Conservation (phyloP, 805 yeast genomes). For the Zygotorulaspora florentina region DNA sequence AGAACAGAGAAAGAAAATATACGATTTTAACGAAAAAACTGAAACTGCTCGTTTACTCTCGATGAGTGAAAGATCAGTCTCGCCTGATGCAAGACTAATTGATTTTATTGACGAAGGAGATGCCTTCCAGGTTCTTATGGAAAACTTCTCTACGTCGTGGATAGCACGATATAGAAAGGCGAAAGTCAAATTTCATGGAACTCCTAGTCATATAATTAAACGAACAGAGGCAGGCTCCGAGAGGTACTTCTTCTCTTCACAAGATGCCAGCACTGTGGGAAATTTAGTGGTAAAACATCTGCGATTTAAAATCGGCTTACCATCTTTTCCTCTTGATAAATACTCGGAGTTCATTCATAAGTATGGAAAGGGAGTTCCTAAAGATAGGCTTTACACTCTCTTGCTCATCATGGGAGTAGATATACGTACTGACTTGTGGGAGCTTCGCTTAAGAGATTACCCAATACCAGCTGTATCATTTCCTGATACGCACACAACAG, state of each 20-base stretch:
- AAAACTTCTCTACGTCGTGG: slow-evolving; percentile 42
- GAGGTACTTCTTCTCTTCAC: slow-evolving; percentile 22
- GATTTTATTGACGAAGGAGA: background rate
- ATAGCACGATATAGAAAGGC: slow-evolving; percentile 34
- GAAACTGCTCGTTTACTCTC: background rate
- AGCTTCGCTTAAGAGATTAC: slow-evolving; percentile 49
- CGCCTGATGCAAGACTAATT: background rate
- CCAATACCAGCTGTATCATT: slow-evolving; percentile 55
- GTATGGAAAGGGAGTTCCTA: slow-evolving; percentile 52
- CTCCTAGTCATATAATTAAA: slow-evolving; percentile 23
- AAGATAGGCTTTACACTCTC: slow-evolving; percentile 48
- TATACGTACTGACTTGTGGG: slow-evolving; percentile 42
- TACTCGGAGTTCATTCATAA: slow-evolving; percentile 36
- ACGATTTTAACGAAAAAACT: background rate
- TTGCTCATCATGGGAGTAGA: slow-evolving; percentile 47
- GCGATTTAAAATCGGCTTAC: slow-evolving; percentile 26
- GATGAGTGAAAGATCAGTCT: slow-evolving; percentile 3
- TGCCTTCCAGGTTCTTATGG: slow-evolving; percentile 21
- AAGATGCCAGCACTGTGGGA: slow-evolving; percentile 28
- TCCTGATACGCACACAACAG: slow-evolving; percentile 36
- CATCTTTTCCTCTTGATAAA: slow-evolving; percentile 30
- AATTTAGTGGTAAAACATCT: slow-evolving; percentile 24
- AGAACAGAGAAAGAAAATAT: slow-evolving; percentile 11
- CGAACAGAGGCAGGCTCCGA: slow-evolving; percentile 18
- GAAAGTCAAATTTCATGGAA: slow-evolving; percentile 27